Percentiles rank a stretch among this genome's conserved stretches.
Conservation (phyloP, 495 filamentous ascomycete species). For the Penicillium pulvis region DNA sequence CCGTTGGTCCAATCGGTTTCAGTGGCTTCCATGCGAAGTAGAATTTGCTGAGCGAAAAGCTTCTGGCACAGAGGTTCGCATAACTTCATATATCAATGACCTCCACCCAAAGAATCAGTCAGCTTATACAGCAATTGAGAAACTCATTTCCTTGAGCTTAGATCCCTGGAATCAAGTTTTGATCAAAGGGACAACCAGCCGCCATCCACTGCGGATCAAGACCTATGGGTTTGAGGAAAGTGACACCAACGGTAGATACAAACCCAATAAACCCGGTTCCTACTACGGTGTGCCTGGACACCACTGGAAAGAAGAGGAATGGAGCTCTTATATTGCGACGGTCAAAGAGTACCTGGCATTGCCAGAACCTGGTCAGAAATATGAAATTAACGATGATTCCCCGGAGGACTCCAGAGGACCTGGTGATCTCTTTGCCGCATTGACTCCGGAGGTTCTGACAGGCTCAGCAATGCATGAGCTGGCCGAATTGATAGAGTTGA, state of each 20-base stretch:
- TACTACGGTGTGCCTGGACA: not conserved
- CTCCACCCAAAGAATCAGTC: conserved; percentile 9
- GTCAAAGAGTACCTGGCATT: conserved; percentile 1
- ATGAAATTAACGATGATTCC: not conserved
- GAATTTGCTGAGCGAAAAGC: not conserved
- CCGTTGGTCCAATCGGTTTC: conserved; percentile 3
- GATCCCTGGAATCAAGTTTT: conserved; percentile 13
- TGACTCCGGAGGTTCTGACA: not conserved
- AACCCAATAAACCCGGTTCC: not conserved
- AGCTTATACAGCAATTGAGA: conserved; percentile 10
- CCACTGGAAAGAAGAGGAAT: not conserved
- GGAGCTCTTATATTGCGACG: not conserved
- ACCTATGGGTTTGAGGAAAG: conserved; percentile 10
- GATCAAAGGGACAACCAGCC: conserved; percentile 3
- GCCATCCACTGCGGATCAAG: conserved; percentile 11
- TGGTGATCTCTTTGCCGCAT: not conserved
- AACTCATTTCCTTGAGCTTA: conserved; percentile 9
- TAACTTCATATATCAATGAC: conserved; percentile 14
- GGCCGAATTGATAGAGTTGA: not conserved
- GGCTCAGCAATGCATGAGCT: not conserved
- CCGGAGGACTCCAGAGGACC: not conserved
- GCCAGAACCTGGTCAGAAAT: not conserved
- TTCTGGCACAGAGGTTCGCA: not conserved
- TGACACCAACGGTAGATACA: not conserved
- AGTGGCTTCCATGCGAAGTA: conserved; percentile 16